A percentile compares a stretch with the other conserved stretches of the same genome.
phyloP scores from a whole-genome alignment of 2,329 filamentous ascomycete species.

The Alternaria brassicicola region DNA sequence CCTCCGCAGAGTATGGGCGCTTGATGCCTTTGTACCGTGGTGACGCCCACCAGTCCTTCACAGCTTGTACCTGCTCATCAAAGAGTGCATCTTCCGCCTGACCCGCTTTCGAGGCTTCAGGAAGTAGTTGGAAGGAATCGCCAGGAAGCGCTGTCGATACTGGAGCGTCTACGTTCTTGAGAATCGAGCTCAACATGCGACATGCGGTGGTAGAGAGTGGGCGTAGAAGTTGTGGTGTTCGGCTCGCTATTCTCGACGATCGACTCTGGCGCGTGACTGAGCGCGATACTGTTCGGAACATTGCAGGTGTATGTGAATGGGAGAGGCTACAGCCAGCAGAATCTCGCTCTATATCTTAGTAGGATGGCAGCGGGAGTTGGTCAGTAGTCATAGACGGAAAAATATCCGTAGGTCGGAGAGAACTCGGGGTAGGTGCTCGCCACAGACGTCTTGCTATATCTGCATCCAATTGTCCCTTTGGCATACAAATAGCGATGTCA shows the following conservation, averaged over 20 bases:
- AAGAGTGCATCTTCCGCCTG: constrained; percentile 84
- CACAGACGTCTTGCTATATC: constrained; percentile 13
- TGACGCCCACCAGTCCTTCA: constrained; percentile 88
- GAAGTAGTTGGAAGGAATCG: constrained; percentile 84
- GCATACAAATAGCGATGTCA: constrained; percentile 16
- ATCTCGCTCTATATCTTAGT: constrained; percentile 9
- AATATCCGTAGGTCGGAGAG: constrained; percentile 22
- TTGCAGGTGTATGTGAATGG: constrained; percentile 24
- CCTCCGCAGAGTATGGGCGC: constrained; percentile 85
- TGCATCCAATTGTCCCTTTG: constrained; percentile 1
- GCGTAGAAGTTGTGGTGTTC: constrained; percentile 40
- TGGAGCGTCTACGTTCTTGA: constrained; percentile 64
- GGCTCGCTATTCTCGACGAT: constrained; percentile 29
- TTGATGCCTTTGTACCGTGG: constrained; percentile 88
- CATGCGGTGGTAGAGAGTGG: constrained; percentile 51
- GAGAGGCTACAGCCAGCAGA: constrained; percentile 16
- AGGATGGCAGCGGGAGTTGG: constrained; percentile 1
- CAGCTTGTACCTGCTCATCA: constrained; percentile 80
- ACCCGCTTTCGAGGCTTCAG: constrained; percentile 77
- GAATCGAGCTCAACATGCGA: constrained; percentile 61
- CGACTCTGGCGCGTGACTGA: constrained; percentile 46
- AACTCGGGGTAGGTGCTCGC: constrained; percentile 20
- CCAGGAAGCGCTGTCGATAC: constrained; percentile 67
- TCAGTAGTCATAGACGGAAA: constrained; percentile 16
- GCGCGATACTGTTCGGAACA: constrained; percentile 49